These are phyloP conservation scores for Tulasnella sp. DNA, from an alignment of 768 basidiomycete genomes.

Conservation along the genomic window DNA sequence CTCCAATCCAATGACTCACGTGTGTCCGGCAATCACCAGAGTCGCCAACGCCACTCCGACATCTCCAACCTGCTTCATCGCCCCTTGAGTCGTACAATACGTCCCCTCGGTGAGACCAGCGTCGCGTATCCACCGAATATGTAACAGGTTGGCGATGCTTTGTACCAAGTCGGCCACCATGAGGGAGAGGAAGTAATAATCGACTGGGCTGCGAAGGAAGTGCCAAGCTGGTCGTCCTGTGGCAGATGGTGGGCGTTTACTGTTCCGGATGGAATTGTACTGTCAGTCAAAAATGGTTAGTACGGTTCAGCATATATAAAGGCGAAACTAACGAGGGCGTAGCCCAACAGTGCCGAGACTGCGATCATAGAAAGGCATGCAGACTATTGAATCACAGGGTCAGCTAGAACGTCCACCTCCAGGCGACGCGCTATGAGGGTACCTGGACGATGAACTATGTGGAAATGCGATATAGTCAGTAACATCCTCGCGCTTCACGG, in stretches of 20 bases:
- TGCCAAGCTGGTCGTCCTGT: no score
- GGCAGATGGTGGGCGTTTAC: background rate
- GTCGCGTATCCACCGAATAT: slow-evolving; percentile 5
- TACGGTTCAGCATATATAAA: no score
- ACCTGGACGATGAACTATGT: no score
- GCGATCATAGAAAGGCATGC: background rate
- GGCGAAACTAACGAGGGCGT: background rate
- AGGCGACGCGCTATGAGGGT: no score
- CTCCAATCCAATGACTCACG: background rate
- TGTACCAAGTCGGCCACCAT: background rate
- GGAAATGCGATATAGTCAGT: no score
- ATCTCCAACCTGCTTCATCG: no score
- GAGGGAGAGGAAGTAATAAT: slow-evolving; percentile 9
- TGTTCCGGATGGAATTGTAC: background rate
- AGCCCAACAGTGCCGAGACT: background rate
- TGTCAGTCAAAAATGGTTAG: no score
- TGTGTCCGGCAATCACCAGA: no score
- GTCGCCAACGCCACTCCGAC: no score
- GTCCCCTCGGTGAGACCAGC: background rate
- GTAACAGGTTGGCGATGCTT: background rate
- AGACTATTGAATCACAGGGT: no score
- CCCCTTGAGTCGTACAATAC: background rate
- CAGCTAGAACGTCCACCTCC: no score
- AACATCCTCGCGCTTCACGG: no score
- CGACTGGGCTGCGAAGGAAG: background rate